Conservation (phyloP, 805 yeast genomes). For the Spathaspora arborariae region DNA sequence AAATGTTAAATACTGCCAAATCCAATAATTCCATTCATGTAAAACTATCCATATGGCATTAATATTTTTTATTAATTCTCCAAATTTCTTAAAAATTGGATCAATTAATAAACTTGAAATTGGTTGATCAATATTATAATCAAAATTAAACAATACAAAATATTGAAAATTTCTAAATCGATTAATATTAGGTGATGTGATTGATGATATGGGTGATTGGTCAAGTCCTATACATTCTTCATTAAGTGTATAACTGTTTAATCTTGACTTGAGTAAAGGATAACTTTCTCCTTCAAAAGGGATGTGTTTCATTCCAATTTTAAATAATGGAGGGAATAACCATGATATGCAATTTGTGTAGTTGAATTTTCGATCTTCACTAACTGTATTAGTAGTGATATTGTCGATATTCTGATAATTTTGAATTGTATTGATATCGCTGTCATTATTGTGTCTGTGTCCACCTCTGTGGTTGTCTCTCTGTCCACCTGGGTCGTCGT, state of each 20-base stretch:
- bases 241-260: constrained; percentile 7
- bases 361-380: not conserved
- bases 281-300: constrained; percentile 6
- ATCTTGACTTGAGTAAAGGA: constrained; percentile 5
- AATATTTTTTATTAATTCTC: constrained; percentile 15
- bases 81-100: constrained; percentile 22
- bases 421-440: not conserved
- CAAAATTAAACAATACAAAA: constrained; percentile 19
- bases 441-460: not conserved
- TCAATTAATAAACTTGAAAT: constrained; percentile 18
- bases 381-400: not conserved
- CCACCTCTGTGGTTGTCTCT: constrained; percentile 3
- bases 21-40: constrained; percentile 12
- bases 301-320: constrained; percentile 4
- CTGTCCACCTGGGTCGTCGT: constrained; percentile 4
- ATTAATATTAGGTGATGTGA: constrained; percentile 9
- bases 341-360: constrained; percentile 11
- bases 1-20: constrained; percentile 14
- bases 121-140: constrained; percentile 18
- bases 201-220: not conserved
- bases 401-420: not conserved
- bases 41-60: constrained; percentile 7
- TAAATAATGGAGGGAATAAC: constrained; percentile 18
- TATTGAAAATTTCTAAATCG: constrained; percentile 9
- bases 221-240: not conserved